Base-by-base conservation (phyloP, 1,284 basidiomycete species). In the Apiotrichum mycotoxinovorans region DNA sequence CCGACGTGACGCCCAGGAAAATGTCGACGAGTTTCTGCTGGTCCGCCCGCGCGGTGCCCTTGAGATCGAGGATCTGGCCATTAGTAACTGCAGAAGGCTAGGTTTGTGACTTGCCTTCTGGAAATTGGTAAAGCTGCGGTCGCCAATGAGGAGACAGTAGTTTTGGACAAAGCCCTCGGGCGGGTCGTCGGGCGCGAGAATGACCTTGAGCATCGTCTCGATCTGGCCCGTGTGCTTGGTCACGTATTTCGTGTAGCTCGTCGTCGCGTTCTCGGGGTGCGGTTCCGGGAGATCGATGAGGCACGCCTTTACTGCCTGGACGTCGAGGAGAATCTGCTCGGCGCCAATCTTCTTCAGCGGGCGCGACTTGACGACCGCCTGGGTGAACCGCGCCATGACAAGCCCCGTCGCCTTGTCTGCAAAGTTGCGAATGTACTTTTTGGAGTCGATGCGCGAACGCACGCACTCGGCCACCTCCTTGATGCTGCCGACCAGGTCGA, bases 111-210 rank as follows among this genome's bases (percentile, higher is more conserved):
- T 51, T 30, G 89, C 91, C 83, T 99, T 99, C 81, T 98, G 96
- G 79, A 97, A 97, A 76, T 97, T 96, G 26, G 87, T 88, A 75
- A 93, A 93, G 1, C 90, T 92, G 17, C 87, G 86, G 76, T 96
- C 93, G 23, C 90, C 91, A 60, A 97, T 89, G 53, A 95, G 82
- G 25, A 96, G 82, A 14, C 90, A 91, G 70, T 97, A 96, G 70
- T 95, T 95, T 56, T 93, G 82, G 56, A 97, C 91, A 70, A 97
- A 97, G 4, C 88, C 91, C 74, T 93, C 89, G 0, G 88, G 79
- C n/a, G 92, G 90, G 66, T 93, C 89, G 60, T 87, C 88, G 1
- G 91, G 92, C 0, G 91, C 91, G 23, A 96, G 85, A 59, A 97
- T 88, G 55, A 95, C 91, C 75, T 98, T 96, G 58, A 98, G 83